These are phyloP conservation scores for Mortierella sp. DNA, from an alignment of 371 early-diverging fungal genomes.

Conservation along the genomic window DNA sequence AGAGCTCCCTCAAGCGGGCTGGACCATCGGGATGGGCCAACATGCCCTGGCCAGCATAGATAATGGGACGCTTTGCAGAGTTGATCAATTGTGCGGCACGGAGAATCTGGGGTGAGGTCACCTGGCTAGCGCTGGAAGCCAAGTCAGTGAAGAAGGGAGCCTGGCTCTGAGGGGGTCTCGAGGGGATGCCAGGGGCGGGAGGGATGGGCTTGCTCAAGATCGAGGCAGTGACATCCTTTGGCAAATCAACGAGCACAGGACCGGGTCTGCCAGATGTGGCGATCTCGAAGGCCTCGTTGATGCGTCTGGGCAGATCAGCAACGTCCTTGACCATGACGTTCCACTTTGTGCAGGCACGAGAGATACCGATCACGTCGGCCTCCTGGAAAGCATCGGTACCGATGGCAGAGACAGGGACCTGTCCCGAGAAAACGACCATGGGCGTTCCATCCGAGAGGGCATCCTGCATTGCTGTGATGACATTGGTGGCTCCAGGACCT, in stretches of 20 bases:
- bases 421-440: conserved; percentile 94
- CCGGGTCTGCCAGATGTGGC: conserved; percentile 97
- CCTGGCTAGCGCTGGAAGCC: conserved; percentile 55
- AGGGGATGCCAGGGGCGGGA: conserved; percentile 72
- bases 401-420: conserved; percentile 92
- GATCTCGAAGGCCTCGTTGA: conserved; percentile 97
- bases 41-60: conserved; percentile 96
- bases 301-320: conserved; percentile 93
- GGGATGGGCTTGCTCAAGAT: conserved; percentile 87
- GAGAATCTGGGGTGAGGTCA: conserved; percentile 64
- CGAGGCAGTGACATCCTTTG: conserved; percentile 96
- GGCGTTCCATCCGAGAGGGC: conserved; percentile 95
- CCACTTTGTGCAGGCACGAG: conserved; percentile 97
- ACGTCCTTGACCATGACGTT: conserved; percentile 98
- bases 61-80: conserved; percentile 89
- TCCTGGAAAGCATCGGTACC: conserved; percentile 98
- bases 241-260: conserved; percentile 97
- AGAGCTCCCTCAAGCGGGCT: conserved; percentile 79
- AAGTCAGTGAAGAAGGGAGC: conserved; percentile 55
- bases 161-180: conserved; percentile 68
- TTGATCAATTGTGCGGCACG: conserved; percentile 89
- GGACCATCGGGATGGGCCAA: conserved; percentile 86
- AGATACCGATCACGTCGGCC: conserved; percentile 96
- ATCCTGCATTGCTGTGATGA: conserved; percentile 97
- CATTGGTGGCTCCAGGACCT: conserved; percentile 98